Base-by-base conservation (phyloP, 2,329 filamentous ascomycete species). In the Didymella glomerata region DNA sequence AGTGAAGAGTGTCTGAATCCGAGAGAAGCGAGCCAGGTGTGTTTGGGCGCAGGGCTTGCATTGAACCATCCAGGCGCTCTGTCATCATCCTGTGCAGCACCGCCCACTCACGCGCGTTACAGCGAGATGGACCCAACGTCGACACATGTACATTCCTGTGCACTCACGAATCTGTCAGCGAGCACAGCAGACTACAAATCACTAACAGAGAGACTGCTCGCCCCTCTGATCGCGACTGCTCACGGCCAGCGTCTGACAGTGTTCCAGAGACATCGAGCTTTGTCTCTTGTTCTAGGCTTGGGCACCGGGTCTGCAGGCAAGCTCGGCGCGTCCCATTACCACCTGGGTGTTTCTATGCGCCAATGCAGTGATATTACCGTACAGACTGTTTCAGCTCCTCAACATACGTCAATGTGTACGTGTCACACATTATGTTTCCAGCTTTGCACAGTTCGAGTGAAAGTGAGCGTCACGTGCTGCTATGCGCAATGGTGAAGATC, bases 1-100 rank as follows among this genome's bases (percentile, higher is more conserved):
- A 40, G 18, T 45, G 52, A 44, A 48, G 32, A 28, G 41, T 48
- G 36, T 44, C 34, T 52, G 52, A 32, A 46, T 45, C 41, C 30
- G 20, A 49, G 38, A 45, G 30, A 49, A 50, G 53, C 53, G 48
- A 60, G 48, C 22, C 57, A 30, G 30, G 18, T 30, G 55, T 25
- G 24, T 38, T 28, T 32, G 48, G 49, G 49, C 20, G 44, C 50
- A 49, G 45, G 50, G 42, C 55, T 57, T 27, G 40, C 42, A 38
- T 27, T 53, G 47, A 48, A 30, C 47, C 56, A 52, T 45, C 41
- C 44, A 54, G 54, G 57, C 57, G 56, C 56, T 58, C 62, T 56
- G 56, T 62, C 56, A 54, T 59, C 56, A 57, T 62, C 56, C 55
- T 48, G 42, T 27, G 28, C 45, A 55, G 56, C 53, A 57, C 62